Percentiles rank a stretch among this genome's conserved stretches.
Conservation (phyloP, 78 protist genomes). For the Dictyostelium intermedium region DNA sequence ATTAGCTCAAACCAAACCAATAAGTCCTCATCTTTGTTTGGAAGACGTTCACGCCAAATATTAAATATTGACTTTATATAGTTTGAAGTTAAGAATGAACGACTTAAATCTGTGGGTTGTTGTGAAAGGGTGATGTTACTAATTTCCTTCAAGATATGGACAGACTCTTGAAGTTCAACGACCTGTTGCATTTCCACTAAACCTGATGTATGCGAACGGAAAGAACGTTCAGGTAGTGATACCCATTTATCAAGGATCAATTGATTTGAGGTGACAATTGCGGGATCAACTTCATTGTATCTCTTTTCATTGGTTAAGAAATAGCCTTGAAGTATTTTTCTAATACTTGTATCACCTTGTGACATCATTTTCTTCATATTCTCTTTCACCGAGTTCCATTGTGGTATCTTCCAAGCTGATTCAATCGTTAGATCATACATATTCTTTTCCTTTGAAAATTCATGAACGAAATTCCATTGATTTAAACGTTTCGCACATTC, state of each 20-base stretch:
- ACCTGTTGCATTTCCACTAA: slow-evolving; percentile 75
- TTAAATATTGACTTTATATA: slow-evolving; percentile 78
- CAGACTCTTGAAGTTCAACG: slow-evolving; percentile 58
- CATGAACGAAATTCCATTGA: slow-evolving; percentile 88
- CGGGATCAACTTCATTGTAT: slow-evolving; percentile 53
- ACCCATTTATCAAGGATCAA: slow-evolving; percentile 47
- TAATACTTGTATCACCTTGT: slow-evolving; percentile 59
- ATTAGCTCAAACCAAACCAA: slow-evolving; percentile 85
- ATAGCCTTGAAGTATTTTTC: slow-evolving; percentile 76
- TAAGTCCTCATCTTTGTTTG: slow-evolving; percentile 83
- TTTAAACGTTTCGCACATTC: slow-evolving; percentile 86
- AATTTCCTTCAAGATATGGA: slow-evolving; percentile 55
- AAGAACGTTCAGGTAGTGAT: slow-evolving; percentile 30
- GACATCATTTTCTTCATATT: slow-evolving; percentile 6
- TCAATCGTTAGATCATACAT: slow-evolving; percentile 80
- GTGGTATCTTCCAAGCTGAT: slow-evolving; percentile 85
- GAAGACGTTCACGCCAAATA: slow-evolving; percentile 89
- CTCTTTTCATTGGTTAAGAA: slow-evolving; percentile 40
- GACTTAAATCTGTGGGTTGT: not conserved
- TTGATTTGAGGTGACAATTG: slow-evolving; percentile 8
- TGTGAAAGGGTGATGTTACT: not conserved
- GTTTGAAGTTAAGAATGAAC: slow-evolving; percentile 16
- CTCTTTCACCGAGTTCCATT: slow-evolving; percentile 58
- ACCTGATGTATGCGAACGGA: not conserved
- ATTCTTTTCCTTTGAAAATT: slow-evolving; percentile 49